Percentiles rank a stretch among this genome's conserved stretches.
Conservation (phyloP, 129 eudicot species). For the Saposhnikovia divaricata region DNA sequence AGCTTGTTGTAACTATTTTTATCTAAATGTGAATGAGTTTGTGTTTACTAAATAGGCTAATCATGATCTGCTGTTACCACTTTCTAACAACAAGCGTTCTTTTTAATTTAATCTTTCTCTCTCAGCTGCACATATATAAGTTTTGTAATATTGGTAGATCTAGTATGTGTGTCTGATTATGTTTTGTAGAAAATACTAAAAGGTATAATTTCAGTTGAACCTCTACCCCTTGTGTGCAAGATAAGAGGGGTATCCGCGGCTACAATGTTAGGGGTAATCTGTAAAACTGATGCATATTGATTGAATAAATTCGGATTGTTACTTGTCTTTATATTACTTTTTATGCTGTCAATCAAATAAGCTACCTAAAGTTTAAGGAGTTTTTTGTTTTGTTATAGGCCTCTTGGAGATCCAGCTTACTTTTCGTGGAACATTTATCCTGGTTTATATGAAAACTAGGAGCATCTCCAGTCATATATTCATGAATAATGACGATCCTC, state of each 20-base stretch:
- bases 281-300: neutral
- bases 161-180: no score
- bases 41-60: no score
- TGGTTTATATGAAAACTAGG: constrained; percentile 1
- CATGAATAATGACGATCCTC: neutral
- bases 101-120: no score
- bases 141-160: no score
- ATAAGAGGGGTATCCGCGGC: neutral
- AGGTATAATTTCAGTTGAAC: neutral
- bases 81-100: no score
- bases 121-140: no score
- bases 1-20: no score
- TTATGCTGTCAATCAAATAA: neutral
- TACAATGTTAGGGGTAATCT: neutral
- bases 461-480: neutral
- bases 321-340: neutral
- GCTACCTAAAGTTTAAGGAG: neutral
- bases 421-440: constrained; percentile 75
- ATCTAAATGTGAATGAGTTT: no score
- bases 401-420: constrained; percentile 74
- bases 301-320: neutral
- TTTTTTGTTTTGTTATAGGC: constrained; percentile 33
- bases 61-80: no score
- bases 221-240: neutral
- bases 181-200: no score